Evolutionary conservation across 352 stramenopile species (phyloP).

Genomic region (Phytophthora sp.): DNA sequence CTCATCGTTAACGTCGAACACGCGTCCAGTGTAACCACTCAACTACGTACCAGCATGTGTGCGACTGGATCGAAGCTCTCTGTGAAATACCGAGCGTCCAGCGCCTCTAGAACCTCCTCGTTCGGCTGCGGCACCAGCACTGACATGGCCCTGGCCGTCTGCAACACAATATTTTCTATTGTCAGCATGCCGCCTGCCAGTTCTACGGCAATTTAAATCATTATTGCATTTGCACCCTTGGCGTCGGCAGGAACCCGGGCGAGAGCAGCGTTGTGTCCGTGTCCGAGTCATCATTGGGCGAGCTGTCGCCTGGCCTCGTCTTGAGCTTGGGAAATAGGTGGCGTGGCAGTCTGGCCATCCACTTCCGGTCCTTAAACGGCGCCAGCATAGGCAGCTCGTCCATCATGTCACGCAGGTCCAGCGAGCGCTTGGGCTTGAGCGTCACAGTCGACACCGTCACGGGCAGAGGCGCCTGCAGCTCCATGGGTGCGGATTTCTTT

Average conservation of each 20-base stretch:
- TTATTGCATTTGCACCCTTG: constrained; percentile 26
- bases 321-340: constrained; percentile 36
- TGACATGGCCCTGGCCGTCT: constrained; percentile 55
- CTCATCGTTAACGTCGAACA: neutral
- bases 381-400: constrained; percentile 65
- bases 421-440: constrained; percentile 33
- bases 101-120: constrained; percentile 69
- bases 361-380: constrained; percentile 67
- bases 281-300: constrained; percentile 20
- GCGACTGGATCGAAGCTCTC: constrained; percentile 74
- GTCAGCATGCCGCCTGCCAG: neutral
- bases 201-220: too few species aligned
- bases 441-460: constrained; percentile 25
- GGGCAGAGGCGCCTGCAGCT: constrained; percentile 28
- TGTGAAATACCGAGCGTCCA: constrained; percentile 86
- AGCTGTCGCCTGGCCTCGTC: constrained; percentile 28
- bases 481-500: constrained; percentile 35
- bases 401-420: constrained; percentile 63
- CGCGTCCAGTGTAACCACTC: neutral
- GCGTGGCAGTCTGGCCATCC: constrained; percentile 65
- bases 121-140: constrained; percentile 69
- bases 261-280: constrained; percentile 33
- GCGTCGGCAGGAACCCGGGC: constrained; percentile 45
- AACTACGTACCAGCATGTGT: constrained; percentile 66
- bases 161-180: constrained; percentile 13